These are phyloP conservation scores for Fraxinus sp. DNA, from an alignment of 305 asterid species.

Conservation along the genomic window DNA sequence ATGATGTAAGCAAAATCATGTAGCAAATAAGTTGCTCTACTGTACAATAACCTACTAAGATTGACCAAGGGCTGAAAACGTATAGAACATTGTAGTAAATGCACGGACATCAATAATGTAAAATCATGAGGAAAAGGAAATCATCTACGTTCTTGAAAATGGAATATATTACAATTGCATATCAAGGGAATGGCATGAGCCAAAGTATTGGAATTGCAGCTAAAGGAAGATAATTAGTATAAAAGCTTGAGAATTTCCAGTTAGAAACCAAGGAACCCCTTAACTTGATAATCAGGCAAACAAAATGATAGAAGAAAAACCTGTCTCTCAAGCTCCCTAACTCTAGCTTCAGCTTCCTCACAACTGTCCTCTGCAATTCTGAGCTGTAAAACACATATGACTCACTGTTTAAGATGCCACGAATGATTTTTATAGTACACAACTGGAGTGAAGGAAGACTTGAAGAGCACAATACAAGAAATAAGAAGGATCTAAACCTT, in stretches of 20 bases:
- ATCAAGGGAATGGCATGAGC: constrained; percentile 1
- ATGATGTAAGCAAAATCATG: constrained; percentile 18
- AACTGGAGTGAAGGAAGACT: constrained; percentile 15
- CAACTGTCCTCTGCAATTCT: constrained; percentile 71
- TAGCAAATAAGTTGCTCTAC: constrained; percentile 16
- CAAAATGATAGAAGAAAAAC: constrained; percentile 33
- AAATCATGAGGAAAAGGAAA: not conserved
- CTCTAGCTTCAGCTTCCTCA: constrained; percentile 87
- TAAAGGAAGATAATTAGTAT: not conserved
- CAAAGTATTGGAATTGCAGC: not conserved
- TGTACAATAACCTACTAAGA: not conserved
- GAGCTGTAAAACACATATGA: constrained; percentile 47
- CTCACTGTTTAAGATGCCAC: constrained; percentile 24
- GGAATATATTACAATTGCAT: not conserved
- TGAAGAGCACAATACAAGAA: constrained; percentile 15
- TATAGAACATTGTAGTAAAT: constrained; percentile 5
- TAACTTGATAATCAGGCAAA: constrained; percentile 19
- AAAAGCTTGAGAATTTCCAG: constrained; percentile 10
- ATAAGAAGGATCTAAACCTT: constrained; percentile 52
- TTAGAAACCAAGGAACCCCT: constrained; percentile 22
- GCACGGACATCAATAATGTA: not conserved
- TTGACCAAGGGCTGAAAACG: constrained; percentile 1
- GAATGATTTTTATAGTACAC: constrained; percentile 23
- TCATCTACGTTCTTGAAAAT: not conserved
- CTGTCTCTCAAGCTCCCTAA: constrained; percentile 97